Base-by-base conservation (phyloP, 2,329 filamentous ascomycete genomes). In the Alternaria ventricosa region DNA sequence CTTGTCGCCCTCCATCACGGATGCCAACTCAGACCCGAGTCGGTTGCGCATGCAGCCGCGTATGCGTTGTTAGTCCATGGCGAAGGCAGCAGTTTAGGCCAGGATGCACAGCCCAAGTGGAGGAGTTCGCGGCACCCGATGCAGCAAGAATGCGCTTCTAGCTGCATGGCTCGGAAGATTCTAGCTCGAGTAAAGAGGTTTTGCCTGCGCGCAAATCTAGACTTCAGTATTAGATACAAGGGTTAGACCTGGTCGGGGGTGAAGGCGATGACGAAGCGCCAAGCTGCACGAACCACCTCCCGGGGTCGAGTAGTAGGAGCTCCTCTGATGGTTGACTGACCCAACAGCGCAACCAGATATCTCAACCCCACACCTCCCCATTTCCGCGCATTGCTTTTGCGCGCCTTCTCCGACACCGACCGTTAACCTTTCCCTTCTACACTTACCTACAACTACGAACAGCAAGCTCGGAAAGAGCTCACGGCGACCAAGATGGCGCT, bases 21-120 rank as follows among this genome's bases (percentile, higher is more conserved):
- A 51, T 73, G 70, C 67, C 73, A 76, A 60, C 73, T 73, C 74
- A 75, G 57, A 63, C 23, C 27, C 54, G 54, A 61, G 49, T 56
- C 59, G 67, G 69, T 72, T 74, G 69, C 67, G 70, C 72, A 73
- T 78, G 76, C 74, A 75, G 75, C 72, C 75, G 74, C 68, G 72
- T 77, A 64, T 78, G 76, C 68, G 75, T 74, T 77, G 75, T 71
- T 59, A 49, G 41, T 41, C 66, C 57, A 57, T 55, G 45, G 66
- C 61, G 27, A 58, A 72, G 69, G 67, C 69, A 72, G 58, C 70
- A 60, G 65, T 67, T 20, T 64, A 63, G 51, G 60, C 44, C 25
- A 44, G 58, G 43, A 56, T 50, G 49, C 30, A 43, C 55, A 54
- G 55, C 43, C 55, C 30, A 33, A 12, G 44, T 33, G 45, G 58